Conservation (phyloP, 192 early-diverging fungal genomes). For the Backusella psychrophila region DNA sequence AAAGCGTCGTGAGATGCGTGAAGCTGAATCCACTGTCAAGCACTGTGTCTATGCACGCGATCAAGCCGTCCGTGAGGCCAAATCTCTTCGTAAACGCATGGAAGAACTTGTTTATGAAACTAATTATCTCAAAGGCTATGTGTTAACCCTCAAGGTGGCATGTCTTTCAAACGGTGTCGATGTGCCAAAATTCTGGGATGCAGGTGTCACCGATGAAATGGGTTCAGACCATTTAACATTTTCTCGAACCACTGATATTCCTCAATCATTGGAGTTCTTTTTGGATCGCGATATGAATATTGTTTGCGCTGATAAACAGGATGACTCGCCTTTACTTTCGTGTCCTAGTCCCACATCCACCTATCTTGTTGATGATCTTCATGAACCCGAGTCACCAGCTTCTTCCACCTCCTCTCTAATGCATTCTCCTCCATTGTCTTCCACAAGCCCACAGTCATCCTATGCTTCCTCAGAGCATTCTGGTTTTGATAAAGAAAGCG, state of each 20-base stretch:
- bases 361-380: background rate
- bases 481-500: background rate
- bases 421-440: conserved; percentile 8
- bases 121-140: conserved; percentile 41
- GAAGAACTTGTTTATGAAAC: conserved; percentile 41
- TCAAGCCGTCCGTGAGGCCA: conserved; percentile 38
- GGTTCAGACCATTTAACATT: background rate
- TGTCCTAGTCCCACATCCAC: background rate
- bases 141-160: conserved; percentile 31
- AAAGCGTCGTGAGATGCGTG: conserved; percentile 71
- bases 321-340: background rate
- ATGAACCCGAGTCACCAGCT: background rate
- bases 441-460: conserved; percentile 5
- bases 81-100: conserved; percentile 37
- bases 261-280: conserved; percentile 1
- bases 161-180: conserved; percentile 27
- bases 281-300: background rate
- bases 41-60: conserved; percentile 56
- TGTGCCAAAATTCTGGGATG: conserved; percentile 29
- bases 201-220: conserved; percentile 1
- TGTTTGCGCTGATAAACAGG: background rate
- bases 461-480: background rate
- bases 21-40: conserved; percentile 71
- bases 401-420: background rate
- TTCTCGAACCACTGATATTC: conserved; percentile 1